Conservation (phyloP, 2,329 filamentous ascomycete genomes). For the Verruconis gallopava region DNA sequence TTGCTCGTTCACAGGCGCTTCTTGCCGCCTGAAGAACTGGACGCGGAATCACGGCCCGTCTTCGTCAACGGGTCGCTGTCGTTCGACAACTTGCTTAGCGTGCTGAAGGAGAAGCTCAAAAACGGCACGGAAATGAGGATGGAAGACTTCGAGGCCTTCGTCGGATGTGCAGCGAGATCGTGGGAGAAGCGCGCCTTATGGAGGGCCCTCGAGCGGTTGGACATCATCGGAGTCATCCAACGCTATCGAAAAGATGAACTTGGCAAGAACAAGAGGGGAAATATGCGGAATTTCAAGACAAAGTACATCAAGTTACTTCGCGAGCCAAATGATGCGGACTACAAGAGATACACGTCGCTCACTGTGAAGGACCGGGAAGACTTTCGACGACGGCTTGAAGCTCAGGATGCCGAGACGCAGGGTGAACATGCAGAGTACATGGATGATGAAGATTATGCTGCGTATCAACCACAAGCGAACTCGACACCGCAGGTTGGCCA, state of each 20-base stretch:
- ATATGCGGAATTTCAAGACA: not conserved
- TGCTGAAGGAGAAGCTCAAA: conserved; percentile 36
- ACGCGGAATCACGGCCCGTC: conserved; percentile 20
- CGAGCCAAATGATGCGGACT: conserved; percentile 19
- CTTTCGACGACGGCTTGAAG: conserved; percentile 4
- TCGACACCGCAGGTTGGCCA: conserved; percentile 12
- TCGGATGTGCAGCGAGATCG: conserved; percentile 23
- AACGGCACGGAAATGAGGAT: conserved; percentile 39
- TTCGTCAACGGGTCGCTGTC: conserved; percentile 29
- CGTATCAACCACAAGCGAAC: conserved; percentile 6
- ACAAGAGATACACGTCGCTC: conserved; percentile 7
- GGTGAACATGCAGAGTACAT: conserved; percentile 5
- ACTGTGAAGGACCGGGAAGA: conserved; percentile 7
- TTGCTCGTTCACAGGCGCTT: conserved; percentile 17
- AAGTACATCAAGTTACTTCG: conserved; percentile 2
- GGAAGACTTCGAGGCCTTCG: conserved; percentile 36
- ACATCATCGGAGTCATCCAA: conserved; percentile 10
- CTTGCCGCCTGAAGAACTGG: conserved; percentile 4
- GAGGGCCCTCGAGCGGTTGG: conserved; percentile 11
- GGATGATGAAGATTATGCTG: conserved; percentile 12
- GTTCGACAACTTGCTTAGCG: conserved; percentile 35
- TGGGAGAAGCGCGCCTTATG: conserved; percentile 7
- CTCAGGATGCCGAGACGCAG: conserved; percentile 6
- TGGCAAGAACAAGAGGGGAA: not conserved
- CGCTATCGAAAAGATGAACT: conserved; percentile 1